phyloP scores from a whole-genome alignment of 2,329 filamentous ascomycete species.

The Eurotiales sp. region DNA sequence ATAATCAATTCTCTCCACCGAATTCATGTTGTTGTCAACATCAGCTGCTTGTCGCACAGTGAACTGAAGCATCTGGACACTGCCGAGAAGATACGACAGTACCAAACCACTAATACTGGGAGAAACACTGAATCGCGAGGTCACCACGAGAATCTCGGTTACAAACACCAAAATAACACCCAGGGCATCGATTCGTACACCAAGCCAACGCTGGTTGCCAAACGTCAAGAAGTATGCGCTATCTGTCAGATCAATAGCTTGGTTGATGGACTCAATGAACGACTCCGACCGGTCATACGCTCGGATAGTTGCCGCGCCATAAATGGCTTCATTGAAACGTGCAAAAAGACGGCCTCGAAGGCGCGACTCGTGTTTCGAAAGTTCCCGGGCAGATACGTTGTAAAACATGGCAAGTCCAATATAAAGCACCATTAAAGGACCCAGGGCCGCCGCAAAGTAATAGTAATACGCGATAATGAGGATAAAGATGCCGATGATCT shows the following conservation, averaged over 20 bases:
- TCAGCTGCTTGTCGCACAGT: conserved; percentile 90
- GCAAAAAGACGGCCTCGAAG: conserved; percentile 70
- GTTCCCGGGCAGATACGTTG: conserved; percentile 76
- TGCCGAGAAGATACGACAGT: conserved; percentile 85
- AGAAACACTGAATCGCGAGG: conserved; percentile 57
- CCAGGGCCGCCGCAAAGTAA: conserved; percentile 67
- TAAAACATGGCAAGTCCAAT: conserved; percentile 78
- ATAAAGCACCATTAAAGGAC: conserved; percentile 65
- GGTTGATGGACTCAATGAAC: conserved; percentile 67
- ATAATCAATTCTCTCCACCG: conserved; percentile 72
- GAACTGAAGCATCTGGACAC: conserved; percentile 95
- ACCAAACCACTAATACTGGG: conserved; percentile 82
- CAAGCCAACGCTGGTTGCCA: conserved; percentile 92
- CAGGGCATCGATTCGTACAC: conserved; percentile 76
- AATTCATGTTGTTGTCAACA: conserved; percentile 71
- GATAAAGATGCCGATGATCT: conserved; percentile 73
- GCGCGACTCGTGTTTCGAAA: conserved; percentile 84
- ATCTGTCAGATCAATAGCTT: conserved; percentile 83
- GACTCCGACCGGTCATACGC: conserved; percentile 79
- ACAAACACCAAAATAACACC: conserved; percentile 82
- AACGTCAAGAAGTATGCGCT: conserved; percentile 93
- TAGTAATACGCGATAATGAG: conserved; percentile 87
- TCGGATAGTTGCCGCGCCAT: conserved; percentile 71
- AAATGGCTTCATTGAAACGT: conserved; percentile 81
- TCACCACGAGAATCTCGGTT: conserved; percentile 76